Evolutionary conservation across 2,329 filamentous ascomycete species (phyloP), one percentile per base, ranked within the genome.

Genomic region (Cordyceps javanica): DNA sequence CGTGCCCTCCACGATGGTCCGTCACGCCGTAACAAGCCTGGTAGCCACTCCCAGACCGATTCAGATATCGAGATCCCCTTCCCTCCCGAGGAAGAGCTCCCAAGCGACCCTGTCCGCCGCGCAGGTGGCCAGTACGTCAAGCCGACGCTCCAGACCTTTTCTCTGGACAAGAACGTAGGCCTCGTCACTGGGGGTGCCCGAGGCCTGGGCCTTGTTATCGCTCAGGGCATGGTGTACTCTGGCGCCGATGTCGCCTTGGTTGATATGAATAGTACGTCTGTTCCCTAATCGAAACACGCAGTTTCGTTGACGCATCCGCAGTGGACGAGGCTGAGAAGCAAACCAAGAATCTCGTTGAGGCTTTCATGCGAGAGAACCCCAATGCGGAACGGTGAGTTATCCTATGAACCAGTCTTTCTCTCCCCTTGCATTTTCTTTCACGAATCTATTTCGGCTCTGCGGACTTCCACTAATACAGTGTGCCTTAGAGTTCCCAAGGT

Each of bases 161-260:
- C 91, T 9, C 82, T 97, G 34, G 88, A 96, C 69, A 89, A 86
- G 60, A 88, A 87, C 68, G 89, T 92, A 9, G 91, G 85, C 48
- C 79, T 97, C 41, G 89, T 97, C 39, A 97, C 93, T 1, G 93
- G 93, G 54, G 93, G 92, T 68, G 93, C 93, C 26, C 82, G 92
- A 68, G 93, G 93, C 8, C 74, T 97, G 59, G 93, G 93, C 39
- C 77, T 97, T 60, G 91, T 95, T n/a, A 97, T 97, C 89, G 89
- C 88, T 53, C 91, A 96, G 76, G 91, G 89, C 48, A 83, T 96
- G 73, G 89, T 96, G 55, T 87, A 90, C 55, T 94, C 89, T 55
- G 93, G 93, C 54, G 89, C 90, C 10, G 87, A 96, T 71, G 80
- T 97, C 61, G 93, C 93, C 42, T 89, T 97, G 72, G 91, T 97